These are phyloP conservation scores for Solanum ossicruentum DNA, from an alignment of 257 asterid genomes.

Conservation along the genomic window DNA sequence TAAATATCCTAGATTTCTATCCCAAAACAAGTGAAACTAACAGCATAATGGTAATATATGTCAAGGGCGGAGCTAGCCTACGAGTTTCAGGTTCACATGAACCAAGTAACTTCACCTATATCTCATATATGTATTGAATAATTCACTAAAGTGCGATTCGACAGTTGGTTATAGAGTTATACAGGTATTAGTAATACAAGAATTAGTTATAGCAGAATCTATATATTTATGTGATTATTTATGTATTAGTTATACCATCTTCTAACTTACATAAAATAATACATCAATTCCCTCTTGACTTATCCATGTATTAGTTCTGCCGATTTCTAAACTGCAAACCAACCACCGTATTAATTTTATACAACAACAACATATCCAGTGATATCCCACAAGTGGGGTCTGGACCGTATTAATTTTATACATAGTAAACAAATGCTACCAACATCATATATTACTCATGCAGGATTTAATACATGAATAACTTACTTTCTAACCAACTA, in stretches of 20 bases:
- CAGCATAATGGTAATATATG: neutral
- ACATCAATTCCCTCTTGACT: fast-evolving
- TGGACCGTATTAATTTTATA: no score
- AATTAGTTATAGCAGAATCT: no score
- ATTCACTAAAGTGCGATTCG: no score
- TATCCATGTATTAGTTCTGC: neutral
- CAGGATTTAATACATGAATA: neutral
- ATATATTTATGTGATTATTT: no score
- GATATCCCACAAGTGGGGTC: no score
- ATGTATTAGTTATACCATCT: neutral
- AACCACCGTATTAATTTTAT: neutral
- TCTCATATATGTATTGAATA: neutral
- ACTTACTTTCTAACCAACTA: neutral
- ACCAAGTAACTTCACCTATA: neutral
- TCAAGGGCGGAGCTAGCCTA: neutral
- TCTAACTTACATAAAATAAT: neutral
- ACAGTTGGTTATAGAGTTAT: neutral
- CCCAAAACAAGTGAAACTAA: neutral
- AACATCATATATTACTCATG: neutral
- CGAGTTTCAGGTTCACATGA: neutral
- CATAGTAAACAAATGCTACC: neutral
- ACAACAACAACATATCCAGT: no score
- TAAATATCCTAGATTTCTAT: neutral
- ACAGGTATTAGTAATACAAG: no score
- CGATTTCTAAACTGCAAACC: neutral